Evolutionary conservation across 108 stramenopile genomes (phyloP).

Genomic region (Pseudonitzschia multiseries): DNA sequence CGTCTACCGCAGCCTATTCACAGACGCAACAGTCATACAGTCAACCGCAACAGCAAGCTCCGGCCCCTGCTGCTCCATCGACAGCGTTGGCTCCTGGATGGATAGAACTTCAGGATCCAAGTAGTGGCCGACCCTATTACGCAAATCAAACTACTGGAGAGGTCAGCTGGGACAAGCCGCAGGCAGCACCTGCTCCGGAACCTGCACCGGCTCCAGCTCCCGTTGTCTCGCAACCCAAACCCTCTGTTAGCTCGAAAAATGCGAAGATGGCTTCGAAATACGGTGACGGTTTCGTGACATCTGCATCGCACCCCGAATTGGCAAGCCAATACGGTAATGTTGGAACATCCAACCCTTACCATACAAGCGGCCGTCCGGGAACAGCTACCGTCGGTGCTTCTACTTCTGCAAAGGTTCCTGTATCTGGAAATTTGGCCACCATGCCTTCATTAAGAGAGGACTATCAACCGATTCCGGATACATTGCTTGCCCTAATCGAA

Average conservation of each 20-base stretch:
- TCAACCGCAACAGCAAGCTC: constrained; percentile 36
- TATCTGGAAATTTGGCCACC: constrained; percentile 61
- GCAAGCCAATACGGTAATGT: constrained; percentile 88
- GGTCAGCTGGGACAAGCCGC: constrained; percentile 84
- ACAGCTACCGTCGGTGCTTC: constrained; percentile 51
- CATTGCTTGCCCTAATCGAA: constrained; percentile 51
- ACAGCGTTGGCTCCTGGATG: constrained; percentile 33
- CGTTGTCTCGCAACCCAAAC: constrained; percentile 19
- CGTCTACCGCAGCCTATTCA: neutral
- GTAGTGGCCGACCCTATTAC: constrained; percentile 76
- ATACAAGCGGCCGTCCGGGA: constrained; percentile 65
- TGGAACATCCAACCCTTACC: constrained; percentile 87
- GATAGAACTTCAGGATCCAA: constrained; percentile 77
- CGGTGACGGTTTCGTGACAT: constrained; percentile 89
- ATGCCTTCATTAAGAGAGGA: constrained; percentile 54
- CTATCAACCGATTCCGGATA: constrained; percentile 53
- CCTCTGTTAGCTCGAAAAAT: constrained; percentile 19
- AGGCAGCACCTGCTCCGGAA: constrained; percentile 34
- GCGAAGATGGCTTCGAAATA: constrained; percentile 71
- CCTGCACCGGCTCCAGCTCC: constrained; percentile 30
- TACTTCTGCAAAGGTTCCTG: constrained; percentile 48
- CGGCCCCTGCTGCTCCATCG: neutral
- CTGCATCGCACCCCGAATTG: constrained; percentile 82
- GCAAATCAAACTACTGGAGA: constrained; percentile 85
- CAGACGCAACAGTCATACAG: constrained; percentile 44